A percentile compares a stretch with the other conserved stretches of the same genome.
Evolutionary conservation across 2,329 filamentous ascomycete species (phyloP).

Genomic region (Periconia sp.): DNA sequence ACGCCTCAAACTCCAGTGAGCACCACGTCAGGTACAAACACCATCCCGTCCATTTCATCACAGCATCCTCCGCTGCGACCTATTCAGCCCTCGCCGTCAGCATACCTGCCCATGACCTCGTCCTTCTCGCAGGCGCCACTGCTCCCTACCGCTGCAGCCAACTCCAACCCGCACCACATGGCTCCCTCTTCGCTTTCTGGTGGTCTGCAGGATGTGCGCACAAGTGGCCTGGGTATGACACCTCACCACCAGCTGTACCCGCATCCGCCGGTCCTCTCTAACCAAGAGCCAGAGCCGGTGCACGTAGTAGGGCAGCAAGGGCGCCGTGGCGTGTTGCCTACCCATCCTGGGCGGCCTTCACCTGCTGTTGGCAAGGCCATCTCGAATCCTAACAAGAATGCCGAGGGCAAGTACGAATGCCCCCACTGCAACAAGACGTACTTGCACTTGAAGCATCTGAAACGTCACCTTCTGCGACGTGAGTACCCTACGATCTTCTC

Average conservation of each 20-base stretch:
- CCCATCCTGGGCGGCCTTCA: conserved; percentile 82
- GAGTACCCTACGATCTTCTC: conserved; percentile 62
- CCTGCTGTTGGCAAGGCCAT: conserved; percentile 81
- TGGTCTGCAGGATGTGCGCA: conserved; percentile 48
- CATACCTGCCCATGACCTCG: conserved; percentile 40
- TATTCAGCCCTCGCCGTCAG: conserved; percentile 46
- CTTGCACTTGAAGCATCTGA: conserved; percentile 94
- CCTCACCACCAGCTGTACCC: conserved; percentile 46
- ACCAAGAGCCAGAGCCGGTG: conserved; percentile 67
- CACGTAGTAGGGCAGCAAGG: conserved; percentile 97
- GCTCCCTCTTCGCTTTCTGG: conserved; percentile 23
- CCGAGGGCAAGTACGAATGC: conserved; percentile 97
- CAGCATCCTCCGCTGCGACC: conserved; percentile 46
- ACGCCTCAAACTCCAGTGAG: conserved; percentile 45
- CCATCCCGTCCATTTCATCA: conserved; percentile 40
- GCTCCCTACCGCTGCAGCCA: conserved; percentile 40
- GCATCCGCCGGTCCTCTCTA: conserved; percentile 44
- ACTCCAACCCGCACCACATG: conserved; percentile 40
- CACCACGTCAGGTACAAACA: conserved; percentile 33
- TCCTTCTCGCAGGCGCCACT: conserved; percentile 44
- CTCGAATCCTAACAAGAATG: conserved; percentile 90
- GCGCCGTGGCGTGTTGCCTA: conserved; percentile 87
- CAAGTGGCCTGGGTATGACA: conserved; percentile 45
- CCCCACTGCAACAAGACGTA: conserved; percentile 99
- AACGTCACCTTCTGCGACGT: conserved; percentile 95